phyloP scores from a whole-genome alignment of 1,284 basidiomycete species.

The Cryptococcus sp. region DNA sequence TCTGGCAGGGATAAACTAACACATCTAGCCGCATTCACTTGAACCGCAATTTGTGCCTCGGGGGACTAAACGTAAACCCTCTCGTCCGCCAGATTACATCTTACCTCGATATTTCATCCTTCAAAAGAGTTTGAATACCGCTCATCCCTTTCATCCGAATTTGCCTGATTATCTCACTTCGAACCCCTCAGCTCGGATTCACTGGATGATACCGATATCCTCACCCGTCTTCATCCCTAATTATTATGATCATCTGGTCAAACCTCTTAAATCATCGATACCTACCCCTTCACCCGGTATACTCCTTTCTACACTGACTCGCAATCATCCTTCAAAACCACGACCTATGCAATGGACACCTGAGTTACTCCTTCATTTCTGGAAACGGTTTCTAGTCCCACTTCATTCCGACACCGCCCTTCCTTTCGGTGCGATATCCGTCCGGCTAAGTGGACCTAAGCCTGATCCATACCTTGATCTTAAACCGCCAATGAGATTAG shows the following conservation, averaged over 20 bases:
- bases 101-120: conserved; percentile 10
- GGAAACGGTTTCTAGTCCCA: conserved; percentile 13
- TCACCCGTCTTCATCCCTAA: conserved; percentile 30
- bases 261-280: background rate
- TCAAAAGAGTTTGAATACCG: conserved; percentile 1
- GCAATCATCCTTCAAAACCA: background rate
- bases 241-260: conserved; percentile 1
- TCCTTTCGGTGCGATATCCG: conserved; percentile 14
- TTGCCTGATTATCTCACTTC: conserved; percentile 13
- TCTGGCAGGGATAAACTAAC: background rate
- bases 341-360: conserved; percentile 22
- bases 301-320: background rate
- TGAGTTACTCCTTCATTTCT: conserved; percentile 14
- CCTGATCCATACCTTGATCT: conserved; percentile 34
- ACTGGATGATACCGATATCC: conserved; percentile 38
- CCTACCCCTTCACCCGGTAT: conserved; percentile 1
- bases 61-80: background rate
- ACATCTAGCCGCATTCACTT: conserved; percentile 8
- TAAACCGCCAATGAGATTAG: conserved; percentile 5
- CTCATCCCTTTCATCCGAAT: conserved; percentile 32
- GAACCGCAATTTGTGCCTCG: background rate
- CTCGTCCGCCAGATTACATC: conserved; percentile 9
- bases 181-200: conserved; percentile 16
- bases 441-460: conserved; percentile 28
- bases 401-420: conserved; percentile 9